These are phyloP conservation scores for Yamadazyma spencermartinsiae DNA, from an alignment of 1,139 yeast genomes.

Conservation along the genomic window DNA sequence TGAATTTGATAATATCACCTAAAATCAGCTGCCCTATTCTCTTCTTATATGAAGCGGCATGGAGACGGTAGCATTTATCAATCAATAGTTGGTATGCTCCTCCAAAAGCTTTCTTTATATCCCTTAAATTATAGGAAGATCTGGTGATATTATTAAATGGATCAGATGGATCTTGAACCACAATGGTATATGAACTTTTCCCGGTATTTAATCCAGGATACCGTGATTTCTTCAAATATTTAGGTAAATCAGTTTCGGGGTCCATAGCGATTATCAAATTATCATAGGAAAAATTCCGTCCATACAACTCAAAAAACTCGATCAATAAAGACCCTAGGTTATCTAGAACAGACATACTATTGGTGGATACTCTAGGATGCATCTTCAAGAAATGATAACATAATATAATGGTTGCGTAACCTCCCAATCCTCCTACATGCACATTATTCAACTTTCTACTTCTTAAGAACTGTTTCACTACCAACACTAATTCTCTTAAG, in stretches of 20 bases:
- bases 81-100: conserved; percentile 86
- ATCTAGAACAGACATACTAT: conserved; percentile 64
- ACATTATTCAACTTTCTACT: conserved; percentile 83
- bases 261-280: conserved; percentile 66
- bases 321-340: conserved; percentile 87
- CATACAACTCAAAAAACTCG: conserved; percentile 95
- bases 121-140: conserved; percentile 80
- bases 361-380: conserved; percentile 77
- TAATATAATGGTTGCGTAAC: conserved; percentile 86
- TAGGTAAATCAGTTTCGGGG: conserved; percentile 46
- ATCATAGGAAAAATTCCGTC: conserved; percentile 87
- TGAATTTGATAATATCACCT: conserved; percentile 77
- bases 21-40: conserved; percentile 73
- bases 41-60: conserved; percentile 62
- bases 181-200: conserved; percentile 63
- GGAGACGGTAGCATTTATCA: conserved; percentile 63
- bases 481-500: conserved; percentile 77
- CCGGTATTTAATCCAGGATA: conserved; percentile 56
- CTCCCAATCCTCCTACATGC: conserved; percentile 96
- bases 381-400: conserved; percentile 77
- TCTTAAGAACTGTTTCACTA: conserved; percentile 83
- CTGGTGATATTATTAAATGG: conserved; percentile 78
- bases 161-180: conserved; percentile 92
- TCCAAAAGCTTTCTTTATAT: conserved; percentile 81
- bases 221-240: conserved; percentile 57